Base-by-base conservation (phyloP, 257 asterid species). In the Knoxia roxburghii region DNA sequence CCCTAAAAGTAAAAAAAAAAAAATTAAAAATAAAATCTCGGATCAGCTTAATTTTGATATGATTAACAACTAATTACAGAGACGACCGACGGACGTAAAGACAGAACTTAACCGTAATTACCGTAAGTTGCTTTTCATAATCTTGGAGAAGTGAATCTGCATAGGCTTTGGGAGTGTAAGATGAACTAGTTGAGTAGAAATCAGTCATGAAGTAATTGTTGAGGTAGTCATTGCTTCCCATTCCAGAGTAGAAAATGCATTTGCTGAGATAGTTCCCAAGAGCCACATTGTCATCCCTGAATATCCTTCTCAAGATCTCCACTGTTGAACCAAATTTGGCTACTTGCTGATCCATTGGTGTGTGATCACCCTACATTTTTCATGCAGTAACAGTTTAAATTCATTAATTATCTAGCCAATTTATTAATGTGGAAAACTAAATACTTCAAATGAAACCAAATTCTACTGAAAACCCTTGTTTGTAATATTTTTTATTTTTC, bases 181-280 rank as follows among this genome's bases (percentile, higher is more conserved):
- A 72, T 32, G 84, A 65, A 15, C 74, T 61, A 9, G 95, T 89
- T 6, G 94, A 68, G 70, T 91, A 91, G 72, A 81, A 91, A 62
- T 82, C 84, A 12, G 73, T 58, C 98, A 91, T 91, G 84, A 89
- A 89, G 51, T 91, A 91, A 55, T 91, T 91, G 89, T 91, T 91
- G 74, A 87, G 91, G 64, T 91, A 89, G 79, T 91, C 98, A 74
- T 91, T 89, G 87, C 95, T 89, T 74, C 96, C 98, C 72, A 89
- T 68, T 71, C 98, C 98, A 12, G 88, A 78, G 83, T 91, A 91
- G 70, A 82, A 72, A 5, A 91, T 81, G 80, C 91, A 85, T 63
- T 80, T 87, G 85, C 88, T 83, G 45, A 91, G 83, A 66, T 89
- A 84, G 68, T 75, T 69, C 2, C 73, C 82, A 2, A 91, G 75